Conservation (phyloP, 2,329 filamentous ascomycete species). For the Didymella segeticola region DNA sequence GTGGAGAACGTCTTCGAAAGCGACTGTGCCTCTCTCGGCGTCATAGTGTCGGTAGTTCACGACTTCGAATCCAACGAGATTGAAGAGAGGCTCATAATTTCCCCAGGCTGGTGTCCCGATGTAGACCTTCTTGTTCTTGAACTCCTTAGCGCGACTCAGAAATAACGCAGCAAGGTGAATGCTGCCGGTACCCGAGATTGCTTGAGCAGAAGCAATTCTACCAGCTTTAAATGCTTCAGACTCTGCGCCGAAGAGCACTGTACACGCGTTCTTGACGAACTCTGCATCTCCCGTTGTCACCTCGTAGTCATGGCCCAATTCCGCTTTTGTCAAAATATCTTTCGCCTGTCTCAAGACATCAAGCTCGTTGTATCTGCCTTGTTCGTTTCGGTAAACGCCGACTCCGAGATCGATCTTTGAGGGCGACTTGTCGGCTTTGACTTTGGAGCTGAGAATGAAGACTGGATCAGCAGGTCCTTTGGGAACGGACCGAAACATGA, state of each 20-base stretch:
- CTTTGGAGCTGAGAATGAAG: slow-evolving; percentile 42
- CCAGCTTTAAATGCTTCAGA: slow-evolving; percentile 4
- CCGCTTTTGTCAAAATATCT: slow-evolving; percentile 17
- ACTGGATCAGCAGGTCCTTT: slow-evolving; percentile 43
- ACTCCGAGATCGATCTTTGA: slow-evolving; percentile 49
- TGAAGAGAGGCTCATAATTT: slow-evolving; percentile 45
- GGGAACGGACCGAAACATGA: slow-evolving; percentile 34
- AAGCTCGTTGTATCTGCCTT: slow-evolving; percentile 44
- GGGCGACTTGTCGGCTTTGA: slow-evolving; percentile 36
- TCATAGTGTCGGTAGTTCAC: slow-evolving; percentile 44
- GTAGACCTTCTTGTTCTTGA: slow-evolving; percentile 35
- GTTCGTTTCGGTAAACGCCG: slow-evolving; percentile 48
- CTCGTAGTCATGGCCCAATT: slow-evolving; percentile 38
- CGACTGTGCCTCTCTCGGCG: slow-evolving; percentile 26
- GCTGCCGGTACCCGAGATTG: slow-evolving; percentile 50
- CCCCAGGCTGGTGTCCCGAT: slow-evolving; percentile 45
- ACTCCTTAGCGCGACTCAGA: slow-evolving; percentile 30
- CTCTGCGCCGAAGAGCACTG: slow-evolving; percentile 41
- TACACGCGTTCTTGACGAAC: slow-evolving; percentile 40
- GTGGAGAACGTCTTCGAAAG: slow-evolving; percentile 35
- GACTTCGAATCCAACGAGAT: slow-evolving; percentile 37
- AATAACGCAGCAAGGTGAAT: slow-evolving; percentile 47
- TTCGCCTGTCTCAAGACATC: slow-evolving; percentile 29
- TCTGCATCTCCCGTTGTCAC: slow-evolving; percentile 43
- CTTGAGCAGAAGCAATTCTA: slow-evolving; percentile 47